Percentiles rank a stretch among this genome's conserved stretches.
These are phyloP conservation scores for Pythium apleroticum DNA, from an alignment of 352 stramenopile genomes.

Conservation along the genomic window DNA sequence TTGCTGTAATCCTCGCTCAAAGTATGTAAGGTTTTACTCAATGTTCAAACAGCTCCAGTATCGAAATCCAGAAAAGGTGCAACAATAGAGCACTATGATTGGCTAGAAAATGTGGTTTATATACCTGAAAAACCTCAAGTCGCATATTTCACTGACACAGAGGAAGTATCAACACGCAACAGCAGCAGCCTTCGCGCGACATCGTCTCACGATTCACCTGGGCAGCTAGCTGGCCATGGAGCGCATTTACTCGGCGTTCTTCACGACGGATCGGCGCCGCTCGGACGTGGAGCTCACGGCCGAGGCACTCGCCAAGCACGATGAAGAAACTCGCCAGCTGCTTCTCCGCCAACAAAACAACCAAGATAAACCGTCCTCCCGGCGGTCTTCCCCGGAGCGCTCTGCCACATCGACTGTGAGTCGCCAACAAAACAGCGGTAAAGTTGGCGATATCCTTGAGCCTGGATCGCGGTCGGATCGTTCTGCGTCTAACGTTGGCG, in stretches of 20 bases:
- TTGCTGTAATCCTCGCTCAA: too few species aligned
- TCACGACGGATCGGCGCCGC: conserved; percentile 51
- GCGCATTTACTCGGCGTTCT: conserved; percentile 87
- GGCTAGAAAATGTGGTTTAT: too few species aligned
- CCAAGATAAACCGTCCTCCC: not conserved
- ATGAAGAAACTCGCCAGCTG: conserved; percentile 37
- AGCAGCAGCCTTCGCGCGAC: too few species aligned
- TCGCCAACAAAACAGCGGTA: not conserved
- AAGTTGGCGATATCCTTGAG: conserved; percentile 9
- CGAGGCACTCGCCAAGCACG: conserved; percentile 62
- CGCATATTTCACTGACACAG: too few species aligned
- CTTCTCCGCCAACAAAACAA: not conserved
- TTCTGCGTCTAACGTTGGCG: conserved; percentile 1
- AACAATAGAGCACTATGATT: too few species aligned
- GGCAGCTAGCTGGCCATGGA: conserved; percentile 47
- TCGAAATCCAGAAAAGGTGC: too few species aligned
- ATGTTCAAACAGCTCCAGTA: too few species aligned
- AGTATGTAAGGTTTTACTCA: too few species aligned
- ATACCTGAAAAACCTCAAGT: too few species aligned
- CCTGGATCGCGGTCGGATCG: not conserved
- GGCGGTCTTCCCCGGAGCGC: not conserved
- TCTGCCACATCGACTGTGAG: not conserved
- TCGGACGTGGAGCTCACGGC: conserved; percentile 50
- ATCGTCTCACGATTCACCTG: too few species aligned
- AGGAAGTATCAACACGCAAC: too few species aligned